A percentile compares a stretch with the other conserved stretches of the same genome.
Conservation (phyloP, 768 basidiomycete genomes). For the Pisolithus orientalis region DNA sequence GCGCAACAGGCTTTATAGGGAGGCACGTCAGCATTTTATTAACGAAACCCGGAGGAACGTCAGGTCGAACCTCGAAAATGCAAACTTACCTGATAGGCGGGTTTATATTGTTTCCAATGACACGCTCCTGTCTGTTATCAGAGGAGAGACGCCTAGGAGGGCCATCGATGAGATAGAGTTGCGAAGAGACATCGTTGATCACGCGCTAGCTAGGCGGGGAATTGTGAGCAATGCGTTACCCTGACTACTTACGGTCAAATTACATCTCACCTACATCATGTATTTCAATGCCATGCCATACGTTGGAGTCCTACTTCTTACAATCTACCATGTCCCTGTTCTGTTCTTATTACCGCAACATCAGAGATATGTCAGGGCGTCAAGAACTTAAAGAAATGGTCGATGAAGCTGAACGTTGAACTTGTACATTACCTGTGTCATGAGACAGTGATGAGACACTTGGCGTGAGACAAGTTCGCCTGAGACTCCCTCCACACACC, state of each 20-base stretch:
- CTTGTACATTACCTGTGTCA: no score
- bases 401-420: background rate
- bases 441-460: no score
- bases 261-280: no score
- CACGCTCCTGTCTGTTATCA: constrained; percentile 5
- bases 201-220: constrained; percentile 2
- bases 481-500: no score
- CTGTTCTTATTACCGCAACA: no score
- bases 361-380: constrained; percentile 8
- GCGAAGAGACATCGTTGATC: constrained; percentile 3
- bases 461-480: no score
- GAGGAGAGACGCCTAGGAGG: background rate
- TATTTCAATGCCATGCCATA: no score
- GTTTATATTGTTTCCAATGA: constrained; percentile 11
- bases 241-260: no score
- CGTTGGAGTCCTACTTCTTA: no score
- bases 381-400: constrained; percentile 3
- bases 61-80: constrained; percentile 1
- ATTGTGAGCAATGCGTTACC: no score
- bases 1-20: background rate
- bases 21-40: constrained; percentile 3
- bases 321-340: no score
- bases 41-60: constrained; percentile 7
- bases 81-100: constrained; percentile 4
- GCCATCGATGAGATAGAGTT: constrained; percentile 8